Base-by-base conservation (phyloP, 192 early-diverging fungal genomes). In the Jimgerdemannia flammicorona region DNA sequence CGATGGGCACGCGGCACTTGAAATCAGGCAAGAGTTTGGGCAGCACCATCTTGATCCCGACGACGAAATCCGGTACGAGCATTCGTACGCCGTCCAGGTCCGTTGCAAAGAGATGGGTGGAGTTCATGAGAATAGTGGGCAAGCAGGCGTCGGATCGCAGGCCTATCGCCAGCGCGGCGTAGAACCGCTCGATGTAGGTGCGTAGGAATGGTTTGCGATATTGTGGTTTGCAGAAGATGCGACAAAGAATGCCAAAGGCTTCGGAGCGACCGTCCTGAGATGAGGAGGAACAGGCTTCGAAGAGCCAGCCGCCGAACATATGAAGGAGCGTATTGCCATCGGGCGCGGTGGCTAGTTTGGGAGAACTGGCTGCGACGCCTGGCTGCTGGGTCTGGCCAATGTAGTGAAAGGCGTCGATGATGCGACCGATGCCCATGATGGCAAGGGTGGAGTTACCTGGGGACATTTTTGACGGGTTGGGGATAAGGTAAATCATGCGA, bases 301-400 rank as follows among this genome's bases (percentile, higher is more conserved):
- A 95, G 8, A 96, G 81, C 88, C 90, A 94, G 0, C 79, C 70
- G 3, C 93, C 93, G 88, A 95, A 95, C 91, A 95, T 95, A 72
- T 90, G 82, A 67, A 96, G 84, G 8, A 96, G 66, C 0, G 92
- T 93, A 71, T 94, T 95, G 18, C 92, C 93, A 79, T 95, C 84
- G 0, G 90, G 86, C 18, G 82, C 77, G 10, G 79, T 74, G 74
- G 44, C 78, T 79, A 10, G 78, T 77, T 19, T 77, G 81, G 0
- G 77, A 75, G 19, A 78, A 73, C 0, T 74, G 72, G 44, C 76
- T 19, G 19, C 29, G 29, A 29, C 29, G 29, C 29, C 29, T 29
- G 29, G 29, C 29, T 29, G 69, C 59, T 71, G 76, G 49, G 17
- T 76, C 18, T 54, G 29, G 1, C 79, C 81, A 14, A 87, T 80